These are phyloP conservation scores for Vigna radiata DNA, from an alignment of 306 rosid species.

Conservation along the genomic window DNA sequence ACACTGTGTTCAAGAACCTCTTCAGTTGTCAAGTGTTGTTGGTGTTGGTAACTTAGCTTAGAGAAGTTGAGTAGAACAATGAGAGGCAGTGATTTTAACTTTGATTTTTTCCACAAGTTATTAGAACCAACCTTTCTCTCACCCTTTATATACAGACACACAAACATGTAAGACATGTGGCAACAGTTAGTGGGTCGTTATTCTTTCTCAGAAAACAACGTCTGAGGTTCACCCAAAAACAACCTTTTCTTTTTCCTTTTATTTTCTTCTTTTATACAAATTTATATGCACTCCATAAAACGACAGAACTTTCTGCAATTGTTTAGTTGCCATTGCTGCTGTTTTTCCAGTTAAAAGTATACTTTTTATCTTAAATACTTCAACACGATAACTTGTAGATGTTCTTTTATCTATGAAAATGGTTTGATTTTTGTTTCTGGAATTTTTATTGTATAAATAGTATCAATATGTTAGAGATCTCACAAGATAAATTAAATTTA, in stretches of 20 bases:
- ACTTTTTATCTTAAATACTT: no score
- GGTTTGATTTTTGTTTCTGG: no score
- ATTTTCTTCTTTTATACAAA: not conserved
- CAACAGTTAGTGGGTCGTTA: not conserved
- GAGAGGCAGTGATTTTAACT: conserved; percentile 1
- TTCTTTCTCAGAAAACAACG: conserved; percentile 18
- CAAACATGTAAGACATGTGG: conserved; percentile 25
- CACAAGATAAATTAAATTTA: no score
- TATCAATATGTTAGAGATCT: no score
- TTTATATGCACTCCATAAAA: no score
- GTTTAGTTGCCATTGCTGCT: no score
- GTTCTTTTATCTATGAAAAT: no score
- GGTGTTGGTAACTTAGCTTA: not conserved
- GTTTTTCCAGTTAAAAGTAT: no score
- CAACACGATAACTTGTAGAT: no score
- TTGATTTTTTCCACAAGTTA: conserved; percentile 21
- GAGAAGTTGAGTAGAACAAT: conserved; percentile 12
- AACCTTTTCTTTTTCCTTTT: not conserved
- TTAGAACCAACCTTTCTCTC: conserved; percentile 20
- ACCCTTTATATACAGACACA: not conserved
- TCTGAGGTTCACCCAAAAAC: conserved; percentile 29
- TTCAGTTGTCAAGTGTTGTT: not conserved
- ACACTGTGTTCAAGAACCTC: conserved; percentile 7
- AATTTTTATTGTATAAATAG: no score
- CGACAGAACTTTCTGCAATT: no score